Percentiles rank a stretch among this genome's conserved stretches.
Conservation (phyloP, 2,329 filamentous ascomycete species). For the Piedraia hortae region DNA sequence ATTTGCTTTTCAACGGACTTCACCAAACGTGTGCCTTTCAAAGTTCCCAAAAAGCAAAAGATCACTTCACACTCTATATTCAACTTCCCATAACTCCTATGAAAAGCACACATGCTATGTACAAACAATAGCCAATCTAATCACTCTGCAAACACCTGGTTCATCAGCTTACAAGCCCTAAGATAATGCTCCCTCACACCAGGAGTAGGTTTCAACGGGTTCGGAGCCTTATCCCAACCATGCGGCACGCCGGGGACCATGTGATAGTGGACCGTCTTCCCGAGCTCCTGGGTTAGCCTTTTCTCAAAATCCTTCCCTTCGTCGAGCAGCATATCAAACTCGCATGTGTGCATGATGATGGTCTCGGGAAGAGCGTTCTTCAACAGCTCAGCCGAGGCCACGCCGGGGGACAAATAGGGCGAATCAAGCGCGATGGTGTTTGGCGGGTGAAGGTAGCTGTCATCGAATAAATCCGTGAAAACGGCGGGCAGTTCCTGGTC, state of each 20-base stretch:
- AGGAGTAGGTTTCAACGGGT: slow-evolving; percentile 25
- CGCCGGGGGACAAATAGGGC: slow-evolving; percentile 30
- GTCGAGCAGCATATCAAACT: slow-evolving; percentile 38
- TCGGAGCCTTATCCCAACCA: slow-evolving; percentile 40
- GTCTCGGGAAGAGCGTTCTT: slow-evolving; percentile 26
- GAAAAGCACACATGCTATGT: no score
- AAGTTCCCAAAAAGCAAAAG: no score
- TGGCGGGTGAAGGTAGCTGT: slow-evolving; percentile 19
- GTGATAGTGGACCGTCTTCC: slow-evolving; percentile 30
- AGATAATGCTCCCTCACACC: slow-evolving; percentile 27
- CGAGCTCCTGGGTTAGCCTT: slow-evolving; percentile 19
- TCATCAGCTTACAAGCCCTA: slow-evolving; percentile 25
- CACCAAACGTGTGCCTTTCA: no score
- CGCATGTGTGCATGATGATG: slow-evolving; percentile 33
- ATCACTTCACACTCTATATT: no score
- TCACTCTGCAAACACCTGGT: slow-evolving; percentile 16
- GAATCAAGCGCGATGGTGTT: slow-evolving; percentile 23
- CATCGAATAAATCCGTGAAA: slow-evolving; percentile 25
- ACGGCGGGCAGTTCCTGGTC: slow-evolving; percentile 23
- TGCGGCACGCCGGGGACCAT: slow-evolving; percentile 32
- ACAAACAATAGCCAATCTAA: no score
- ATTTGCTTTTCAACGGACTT: no score
- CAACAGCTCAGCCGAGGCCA: slow-evolving; percentile 26
- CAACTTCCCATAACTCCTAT: no score
- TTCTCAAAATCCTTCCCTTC: slow-evolving; percentile 34